Base-by-base conservation (phyloP, 805 yeast genomes). In the Candida tibetensis region DNA sequence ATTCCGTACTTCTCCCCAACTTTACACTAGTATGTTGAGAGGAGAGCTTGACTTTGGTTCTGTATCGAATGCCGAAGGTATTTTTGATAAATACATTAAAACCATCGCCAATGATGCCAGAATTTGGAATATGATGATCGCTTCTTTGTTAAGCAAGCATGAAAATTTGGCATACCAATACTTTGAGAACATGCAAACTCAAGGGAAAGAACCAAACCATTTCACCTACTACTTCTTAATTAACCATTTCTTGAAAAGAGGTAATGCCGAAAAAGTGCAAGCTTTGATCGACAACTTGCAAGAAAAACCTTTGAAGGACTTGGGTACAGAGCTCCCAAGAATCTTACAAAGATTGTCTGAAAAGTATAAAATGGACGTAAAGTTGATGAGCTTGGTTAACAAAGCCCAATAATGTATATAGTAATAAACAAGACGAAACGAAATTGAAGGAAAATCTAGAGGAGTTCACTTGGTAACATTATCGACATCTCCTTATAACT, bases 171-270 rank as follows among this genome's bases (percentile, higher is more conserved):
- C 80, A 1, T 52, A 64, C 34, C 39, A 62, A 22, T 75, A 71
- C 46, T 68, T 67, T 47, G 44, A 56, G 9, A 49, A 51, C n/a
- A 53, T 74, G 40, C 54, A 56, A 39, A 32, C 48, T 30, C 17
- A 30, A 6, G 43, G 45, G 21, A 42, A 46, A 21, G 53, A 50
- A 30, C 79, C 81, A n/a, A 77, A 77, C 51, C 52, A 59, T 41
- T 77, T 50, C 61, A 74, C 81, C 4, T 77, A 52, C 54, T 76
- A 63, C 55, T 76, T 58, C 56, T 50, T 77, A 47, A 49, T 77
- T 36, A 57, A 53, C 30, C 68, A 68, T 47, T 74, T 66, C 33
- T 34, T 52, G 26, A 54, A 53, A 28, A 49, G 51, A 25, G 56
- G 60, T 18, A 66, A 72, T 42, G 37, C 34, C 16, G 55, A 52